A percentile compares a stretch with the other conserved stretches of the same genome.
Evolutionary conservation across 225 moss, liverwort and hornwort genomes (phyloP).

Genomic region (Pseudisothecium myosuroides): DNA sequence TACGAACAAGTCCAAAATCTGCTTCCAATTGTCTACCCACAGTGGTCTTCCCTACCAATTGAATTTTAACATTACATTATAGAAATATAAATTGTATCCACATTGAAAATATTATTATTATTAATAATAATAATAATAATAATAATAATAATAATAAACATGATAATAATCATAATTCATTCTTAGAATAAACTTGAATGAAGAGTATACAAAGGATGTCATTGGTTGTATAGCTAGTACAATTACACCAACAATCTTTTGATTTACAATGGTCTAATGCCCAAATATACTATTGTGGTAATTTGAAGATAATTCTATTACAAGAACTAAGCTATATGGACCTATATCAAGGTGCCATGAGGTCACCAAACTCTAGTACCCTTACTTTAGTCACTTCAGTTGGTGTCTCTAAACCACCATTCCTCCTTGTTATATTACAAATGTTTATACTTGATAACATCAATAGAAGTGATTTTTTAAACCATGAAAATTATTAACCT

Average conservation of each 20-base stretch:
- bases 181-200: background rate
- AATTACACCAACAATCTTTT: background rate
- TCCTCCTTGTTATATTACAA: background rate
- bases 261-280: background rate
- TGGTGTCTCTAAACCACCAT: background rate
- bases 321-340: background rate
- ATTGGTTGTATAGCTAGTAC: too few relatives aligned
- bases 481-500: conserved; percentile 5
- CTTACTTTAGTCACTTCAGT: background rate
- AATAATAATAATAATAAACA: too few relatives aligned
- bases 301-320: background rate
- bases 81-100: too few relatives aligned
- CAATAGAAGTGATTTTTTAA: background rate
- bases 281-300: background rate
- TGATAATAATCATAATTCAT: too few relatives aligned
- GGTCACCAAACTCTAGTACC: too few relatives aligned
- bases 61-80: background rate
- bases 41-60: conserved; percentile 70
- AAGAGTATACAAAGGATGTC: too few relatives aligned
- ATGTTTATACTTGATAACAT: background rate
- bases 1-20: conserved; percentile 43
- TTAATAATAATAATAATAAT: background rate
- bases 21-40: conserved; percentile 33
- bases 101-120: fast-evolving
- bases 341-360: background rate